Base-by-base conservation (phyloP, 2,329 filamentous ascomycete species). In the Lithohypha guttulata region DNA sequence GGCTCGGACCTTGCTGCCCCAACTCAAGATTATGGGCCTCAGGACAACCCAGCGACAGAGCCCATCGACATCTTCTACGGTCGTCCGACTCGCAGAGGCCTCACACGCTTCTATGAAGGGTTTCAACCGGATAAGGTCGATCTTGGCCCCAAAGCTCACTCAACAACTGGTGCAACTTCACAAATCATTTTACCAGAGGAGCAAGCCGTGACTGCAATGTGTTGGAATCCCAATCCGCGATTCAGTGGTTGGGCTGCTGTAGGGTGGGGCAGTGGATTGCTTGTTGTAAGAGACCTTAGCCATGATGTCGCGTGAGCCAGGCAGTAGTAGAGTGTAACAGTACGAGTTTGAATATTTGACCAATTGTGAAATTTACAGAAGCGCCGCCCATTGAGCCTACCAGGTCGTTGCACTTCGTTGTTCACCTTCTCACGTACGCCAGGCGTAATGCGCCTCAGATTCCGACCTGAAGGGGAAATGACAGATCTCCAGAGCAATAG, bases 181-280 rank as follows among this genome's bases (percentile, higher is more conserved):
- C 57, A 62, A 18, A 60, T 61, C 2, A 64, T 80, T 8, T 71
- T 77, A 50, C 79, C 83, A 41, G 71, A 79, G 33, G 61, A 70
- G 45, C 79, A 75, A 7, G 69, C 77, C 32, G 62, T 83, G 46
- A 76, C 76, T 4, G 64, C 69, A 2, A 61, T 80, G 17, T 68
- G 70, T 27, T 84, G 79, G 79, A 83, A 83, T 52, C 76, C 78
- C 2, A 82, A 83, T 50, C 55, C 66, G 23, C 62, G 66, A n/a
- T 78, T 69, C 50, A 75, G 77, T 9, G 78, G 70, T 48, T 81
- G 79, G 78, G 76, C 75, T 2, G 77, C 77, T 7, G 72, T 71
- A 3, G 77, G 74, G 0, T 69, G 80, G 68, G 79, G 69, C 0
- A 81, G 76, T 19, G 80, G 80, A 0, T 55, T 84, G 43, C 64